Percentiles rank a stretch among this genome's conserved stretches.
Evolutionary conservation across 1,284 basidiomycete genomes (phyloP).

Genomic region (Anthracocystis setariae): DNA sequence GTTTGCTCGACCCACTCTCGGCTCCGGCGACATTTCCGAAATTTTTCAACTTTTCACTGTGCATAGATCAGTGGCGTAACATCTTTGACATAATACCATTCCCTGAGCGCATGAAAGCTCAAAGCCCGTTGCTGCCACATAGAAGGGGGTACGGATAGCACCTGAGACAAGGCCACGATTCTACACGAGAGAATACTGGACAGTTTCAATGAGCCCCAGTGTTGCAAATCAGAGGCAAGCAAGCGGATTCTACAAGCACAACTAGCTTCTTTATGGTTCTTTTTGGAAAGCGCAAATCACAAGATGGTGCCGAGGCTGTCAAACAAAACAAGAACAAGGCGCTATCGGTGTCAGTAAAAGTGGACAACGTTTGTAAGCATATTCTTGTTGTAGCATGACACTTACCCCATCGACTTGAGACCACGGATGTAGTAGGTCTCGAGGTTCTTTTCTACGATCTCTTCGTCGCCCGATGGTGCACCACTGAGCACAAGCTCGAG

Average conservation of each 20-base stretch:
- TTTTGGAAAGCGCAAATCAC: conserved; percentile 5
- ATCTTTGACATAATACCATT: not conserved
- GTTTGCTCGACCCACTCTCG: conserved; percentile 22
- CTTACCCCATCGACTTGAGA: conserved; percentile 62
- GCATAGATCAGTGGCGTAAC: not conserved
- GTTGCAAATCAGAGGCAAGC: too few species aligned
- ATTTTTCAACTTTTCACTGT: not conserved
- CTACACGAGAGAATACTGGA: too few species aligned
- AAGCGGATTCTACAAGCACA: not conserved
- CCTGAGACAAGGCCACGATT: too few species aligned
- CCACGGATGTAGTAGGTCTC: conserved; percentile 64
- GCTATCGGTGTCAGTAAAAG: conserved; percentile 8
- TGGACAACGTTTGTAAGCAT: not conserved
- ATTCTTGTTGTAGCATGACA: not conserved
- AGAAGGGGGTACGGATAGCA: too few species aligned
- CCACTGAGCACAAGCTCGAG: conserved; percentile 61
- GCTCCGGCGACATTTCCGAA: conserved; percentile 12
- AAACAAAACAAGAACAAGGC: not conserved
- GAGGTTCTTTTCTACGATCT: conserved; percentile 57
- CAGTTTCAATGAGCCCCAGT: too few species aligned
- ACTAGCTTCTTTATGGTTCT: not conserved
- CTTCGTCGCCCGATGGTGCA: conserved; percentile 63
- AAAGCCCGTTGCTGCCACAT: too few species aligned
- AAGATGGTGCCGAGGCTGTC: conserved; percentile 40
- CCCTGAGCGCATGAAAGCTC: too few species aligned